These are phyloP conservation scores for Dentipellis sp. DNA, from an alignment of 768 basidiomycete species.

Conservation along the genomic window DNA sequence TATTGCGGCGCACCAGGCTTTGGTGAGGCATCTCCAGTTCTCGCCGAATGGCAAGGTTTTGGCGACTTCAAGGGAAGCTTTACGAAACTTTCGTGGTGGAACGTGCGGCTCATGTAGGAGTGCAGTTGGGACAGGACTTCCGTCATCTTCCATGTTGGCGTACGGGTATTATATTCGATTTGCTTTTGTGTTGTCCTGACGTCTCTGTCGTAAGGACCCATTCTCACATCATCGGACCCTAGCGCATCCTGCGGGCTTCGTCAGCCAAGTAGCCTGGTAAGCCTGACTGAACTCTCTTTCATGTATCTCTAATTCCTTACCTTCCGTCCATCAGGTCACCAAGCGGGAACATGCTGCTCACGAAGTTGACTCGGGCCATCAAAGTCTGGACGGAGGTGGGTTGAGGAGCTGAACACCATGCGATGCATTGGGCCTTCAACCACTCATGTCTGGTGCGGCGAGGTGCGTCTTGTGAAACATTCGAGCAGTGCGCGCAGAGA, in stretches of 20 bases:
- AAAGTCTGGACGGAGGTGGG: constrained; percentile 68
- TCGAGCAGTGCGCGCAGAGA: too few relatives aligned
- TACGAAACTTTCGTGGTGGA: not conserved
- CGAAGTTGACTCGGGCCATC: constrained; percentile 53
- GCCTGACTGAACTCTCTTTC: constrained; percentile 3
- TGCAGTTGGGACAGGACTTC: constrained; percentile 65
- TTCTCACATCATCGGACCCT: constrained; percentile 53
- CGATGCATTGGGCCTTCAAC: not conserved
- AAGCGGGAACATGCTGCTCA: constrained; percentile 49
- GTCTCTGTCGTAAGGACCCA: constrained; percentile 32
- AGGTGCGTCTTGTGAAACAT: too few relatives aligned
- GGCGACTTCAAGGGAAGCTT: constrained; percentile 55
- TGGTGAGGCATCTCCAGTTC: constrained; percentile 68
- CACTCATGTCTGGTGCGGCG: not conserved
- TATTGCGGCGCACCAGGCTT: constrained; percentile 52
- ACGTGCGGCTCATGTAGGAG: not conserved
- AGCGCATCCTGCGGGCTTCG: constrained; percentile 65
- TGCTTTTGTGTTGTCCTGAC: not conserved
- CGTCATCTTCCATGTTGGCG: constrained; percentile 55
- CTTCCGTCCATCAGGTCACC: constrained; percentile 50
- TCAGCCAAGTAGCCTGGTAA: constrained; percentile 69
- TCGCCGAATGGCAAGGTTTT: constrained; percentile 67
- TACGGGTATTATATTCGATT: constrained; percentile 21
- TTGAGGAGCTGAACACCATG: constrained; percentile 2
- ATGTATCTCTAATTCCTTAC: not conserved